A percentile compares a stretch with the other conserved stretches of the same genome.
Evolutionary conservation across 2,329 filamentous ascomycete species (phyloP).

Genomic region (Neonectria hederae): DNA sequence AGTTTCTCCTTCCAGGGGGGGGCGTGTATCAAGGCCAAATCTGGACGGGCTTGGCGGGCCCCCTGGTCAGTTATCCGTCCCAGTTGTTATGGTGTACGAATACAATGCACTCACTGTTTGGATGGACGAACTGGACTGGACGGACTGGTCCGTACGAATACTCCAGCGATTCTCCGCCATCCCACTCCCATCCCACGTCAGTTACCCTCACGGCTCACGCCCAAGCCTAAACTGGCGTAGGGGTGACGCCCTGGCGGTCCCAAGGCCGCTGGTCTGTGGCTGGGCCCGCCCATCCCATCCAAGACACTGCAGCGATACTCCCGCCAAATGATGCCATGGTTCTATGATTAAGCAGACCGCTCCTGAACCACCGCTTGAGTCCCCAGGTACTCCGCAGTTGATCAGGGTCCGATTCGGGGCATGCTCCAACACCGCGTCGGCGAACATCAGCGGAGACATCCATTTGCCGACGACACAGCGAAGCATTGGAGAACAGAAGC

Average conservation of each 20-base stretch:
- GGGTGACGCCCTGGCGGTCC: conserved; percentile 9
- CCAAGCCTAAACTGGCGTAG: conserved; percentile 15
- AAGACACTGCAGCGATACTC: not conserved
- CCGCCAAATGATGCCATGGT: conserved; percentile 2
- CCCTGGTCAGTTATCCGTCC: conserved; percentile 31
- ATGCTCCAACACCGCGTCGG: not conserved
- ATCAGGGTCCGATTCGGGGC: not conserved
- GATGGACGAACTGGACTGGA: not conserved
- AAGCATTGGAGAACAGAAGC: conserved; percentile 13
- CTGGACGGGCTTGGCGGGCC: conserved; percentile 32
- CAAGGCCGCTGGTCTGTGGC: not conserved
- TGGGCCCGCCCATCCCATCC: not conserved
- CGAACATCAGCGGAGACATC: conserved; percentile 6
- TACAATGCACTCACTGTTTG: not conserved
- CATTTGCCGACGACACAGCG: conserved; percentile 1
- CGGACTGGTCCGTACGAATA: not conserved
- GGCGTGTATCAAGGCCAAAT: conserved; percentile 25
- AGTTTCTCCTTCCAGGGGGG: conserved; percentile 10
- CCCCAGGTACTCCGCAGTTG: not conserved
- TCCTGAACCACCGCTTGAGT: not conserved
- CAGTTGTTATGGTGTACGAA: conserved; percentile 16
- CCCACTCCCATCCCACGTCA: conserved; percentile 27
- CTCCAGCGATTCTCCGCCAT: conserved; percentile 20
- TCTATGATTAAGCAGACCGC: conserved; percentile 15
- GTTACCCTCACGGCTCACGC: conserved; percentile 1